Conservation (phyloP, 1,284 basidiomycete species). For the Phellinidium pouzarii region DNA sequence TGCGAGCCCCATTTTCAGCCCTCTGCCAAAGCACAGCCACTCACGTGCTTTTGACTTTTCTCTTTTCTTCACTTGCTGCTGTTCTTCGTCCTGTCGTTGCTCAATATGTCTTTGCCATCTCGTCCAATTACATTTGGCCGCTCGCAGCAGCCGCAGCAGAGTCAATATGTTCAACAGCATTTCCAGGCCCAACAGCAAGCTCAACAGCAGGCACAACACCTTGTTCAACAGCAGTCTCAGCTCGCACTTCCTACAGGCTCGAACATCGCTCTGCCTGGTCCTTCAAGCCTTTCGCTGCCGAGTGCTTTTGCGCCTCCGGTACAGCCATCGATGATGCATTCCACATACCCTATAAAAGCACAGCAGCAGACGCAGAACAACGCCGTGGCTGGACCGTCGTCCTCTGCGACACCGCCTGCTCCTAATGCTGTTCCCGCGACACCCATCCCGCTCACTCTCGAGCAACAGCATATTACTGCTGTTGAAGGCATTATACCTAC, state of each 20-base stretch:
- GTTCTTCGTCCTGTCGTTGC: conserved; percentile 14
- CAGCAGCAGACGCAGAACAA: conserved; percentile 23
- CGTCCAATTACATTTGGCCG: conserved; percentile 73
- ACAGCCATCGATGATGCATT: conserved; percentile 29
- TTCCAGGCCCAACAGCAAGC: conserved; percentile 29
- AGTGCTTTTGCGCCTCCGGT: conserved; percentile 23
- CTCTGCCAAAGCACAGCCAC: conserved; percentile 28
- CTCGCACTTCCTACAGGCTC: conserved; percentile 43
- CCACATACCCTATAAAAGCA: conserved; percentile 30
- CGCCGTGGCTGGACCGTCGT: conserved; percentile 44
- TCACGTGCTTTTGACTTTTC: conserved; percentile 21
- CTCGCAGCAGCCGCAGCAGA: conserved; percentile 39
- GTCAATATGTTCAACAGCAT: conserved; percentile 39
- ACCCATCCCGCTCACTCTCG: conserved; percentile 68
- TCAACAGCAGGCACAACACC: conserved; percentile 28
- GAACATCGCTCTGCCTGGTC: conserved; percentile 28
- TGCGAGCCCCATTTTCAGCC: conserved; percentile 20
- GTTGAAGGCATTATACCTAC: conserved; percentile 94
- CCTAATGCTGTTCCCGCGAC: conserved; percentile 46
- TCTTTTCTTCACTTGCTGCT: conserved; percentile 2
- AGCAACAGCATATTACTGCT: conserved; percentile 87
- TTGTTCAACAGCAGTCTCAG: conserved; percentile 30
- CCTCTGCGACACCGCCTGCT: conserved; percentile 32
- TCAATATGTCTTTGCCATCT: conserved; percentile 62
- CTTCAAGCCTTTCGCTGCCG: conserved; percentile 38